These are phyloP conservation scores for Candida suzukii DNA, from an alignment of 805 yeast genomes.

Conservation along the genomic window DNA sequence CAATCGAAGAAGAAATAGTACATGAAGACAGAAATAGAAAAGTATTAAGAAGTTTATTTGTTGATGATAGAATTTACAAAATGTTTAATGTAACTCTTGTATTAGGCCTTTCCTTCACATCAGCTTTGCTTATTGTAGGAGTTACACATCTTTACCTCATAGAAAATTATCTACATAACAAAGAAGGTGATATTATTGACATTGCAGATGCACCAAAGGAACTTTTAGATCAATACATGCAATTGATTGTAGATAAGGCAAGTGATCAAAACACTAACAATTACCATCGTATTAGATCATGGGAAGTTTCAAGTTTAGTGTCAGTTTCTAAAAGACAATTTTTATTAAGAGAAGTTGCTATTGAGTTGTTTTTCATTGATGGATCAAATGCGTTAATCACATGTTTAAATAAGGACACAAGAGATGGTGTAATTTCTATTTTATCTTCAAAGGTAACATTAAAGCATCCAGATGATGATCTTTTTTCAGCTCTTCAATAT, in stretches of 20 bases:
- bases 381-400: slow-evolving; percentile 69
- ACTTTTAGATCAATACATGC: slow-evolving; percentile 62
- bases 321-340: slow-evolving; percentile 72
- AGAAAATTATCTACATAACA: slow-evolving; percentile 54
- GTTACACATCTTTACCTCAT: slow-evolving; percentile 57
- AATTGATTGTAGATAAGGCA: slow-evolving; percentile 43
- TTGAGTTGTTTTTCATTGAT: slow-evolving; percentile 68
- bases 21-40: slow-evolving; percentile 69
- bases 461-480: slow-evolving; percentile 45
- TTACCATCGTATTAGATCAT: slow-evolving; percentile 44
- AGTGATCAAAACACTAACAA: slow-evolving; percentile 1
- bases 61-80: slow-evolving; percentile 64
- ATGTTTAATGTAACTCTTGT: slow-evolving; percentile 73
- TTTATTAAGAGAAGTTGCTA: slow-evolving; percentile 69
- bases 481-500: slow-evolving; percentile 45
- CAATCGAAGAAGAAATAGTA: slow-evolving; percentile 24
- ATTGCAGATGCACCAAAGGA: slow-evolving; percentile 56
- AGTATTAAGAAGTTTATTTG: slow-evolving; percentile 58
- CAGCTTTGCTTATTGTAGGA: slow-evolving; percentile 70
- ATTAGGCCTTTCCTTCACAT: slow-evolving; percentile 69
- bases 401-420: slow-evolving; percentile 40
- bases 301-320: slow-evolving; percentile 55
- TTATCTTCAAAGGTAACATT: slow-evolving; percentile 44
- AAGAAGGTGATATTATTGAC: slow-evolving; percentile 51
- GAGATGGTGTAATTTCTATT: slow-evolving; percentile 51